Conservation (phyloP, 495 filamentous ascomycete species). For the Hamigera avellanea region DNA sequence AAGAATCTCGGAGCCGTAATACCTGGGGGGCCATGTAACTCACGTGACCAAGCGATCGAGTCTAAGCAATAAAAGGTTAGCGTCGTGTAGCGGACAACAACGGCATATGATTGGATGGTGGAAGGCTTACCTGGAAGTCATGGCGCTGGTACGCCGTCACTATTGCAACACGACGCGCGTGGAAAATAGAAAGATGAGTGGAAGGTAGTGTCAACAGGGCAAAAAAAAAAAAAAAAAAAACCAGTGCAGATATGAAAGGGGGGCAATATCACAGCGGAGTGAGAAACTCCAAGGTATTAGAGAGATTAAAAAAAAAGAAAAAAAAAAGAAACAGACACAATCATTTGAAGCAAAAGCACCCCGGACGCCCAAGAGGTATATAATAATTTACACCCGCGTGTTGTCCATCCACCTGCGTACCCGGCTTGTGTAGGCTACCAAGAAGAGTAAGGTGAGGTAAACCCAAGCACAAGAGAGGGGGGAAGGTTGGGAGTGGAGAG, state of each 20-base stretch:
- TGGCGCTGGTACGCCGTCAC: slow-evolving; percentile 23
- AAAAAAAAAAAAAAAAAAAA: slow-evolving; percentile 6
- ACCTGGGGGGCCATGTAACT: slow-evolving; percentile 28
- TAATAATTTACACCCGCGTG: background rate
- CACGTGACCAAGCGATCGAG: slow-evolving; percentile 91
- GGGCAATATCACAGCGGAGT: background rate
- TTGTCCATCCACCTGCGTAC: background rate
- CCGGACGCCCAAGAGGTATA: no score
- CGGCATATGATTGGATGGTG: slow-evolving; percentile 15
- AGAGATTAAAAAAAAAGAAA: background rate
- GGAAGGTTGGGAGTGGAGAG: background rate
- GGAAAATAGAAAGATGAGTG: slow-evolving; percentile 13
- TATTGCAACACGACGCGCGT: slow-evolving; percentile 5
- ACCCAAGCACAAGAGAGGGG: slow-evolving; percentile 4
- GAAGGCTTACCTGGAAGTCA: slow-evolving; percentile 42
- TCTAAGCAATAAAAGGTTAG: slow-evolving; percentile 38
- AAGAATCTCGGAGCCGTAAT: background rate
- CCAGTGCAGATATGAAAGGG: background rate
- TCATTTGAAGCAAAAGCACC: background rate
- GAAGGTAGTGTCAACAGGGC: no score
- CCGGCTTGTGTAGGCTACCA: background rate
- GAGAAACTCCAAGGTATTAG: background rate
- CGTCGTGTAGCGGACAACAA: no score
- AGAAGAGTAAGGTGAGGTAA: no score
- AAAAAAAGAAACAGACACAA: background rate